Percentiles rank a stretch among this genome's conserved stretches.
phyloP scores from a whole-genome alignment of 345 rosid genomes.

The Microcos paniculata region DNA sequence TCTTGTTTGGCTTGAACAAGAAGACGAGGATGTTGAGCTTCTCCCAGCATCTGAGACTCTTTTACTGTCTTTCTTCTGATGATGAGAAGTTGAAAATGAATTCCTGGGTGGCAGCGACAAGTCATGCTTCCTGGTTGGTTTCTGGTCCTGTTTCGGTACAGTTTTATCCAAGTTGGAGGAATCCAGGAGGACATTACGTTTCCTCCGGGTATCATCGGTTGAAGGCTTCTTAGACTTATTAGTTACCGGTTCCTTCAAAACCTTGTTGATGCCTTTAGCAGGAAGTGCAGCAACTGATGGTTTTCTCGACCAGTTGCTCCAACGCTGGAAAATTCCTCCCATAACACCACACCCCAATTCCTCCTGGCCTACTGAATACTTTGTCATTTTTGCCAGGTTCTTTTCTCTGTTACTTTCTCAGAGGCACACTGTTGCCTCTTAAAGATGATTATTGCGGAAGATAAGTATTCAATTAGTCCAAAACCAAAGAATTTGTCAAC shows the following conservation, averaged over 20 bases:
- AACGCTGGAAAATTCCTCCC: conserved; percentile 45
- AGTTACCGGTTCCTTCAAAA: background rate
- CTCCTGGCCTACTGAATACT: conserved; percentile 26
- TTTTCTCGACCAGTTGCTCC: conserved; percentile 43
- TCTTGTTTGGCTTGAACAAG: conserved; percentile 21
- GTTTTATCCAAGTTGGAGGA: conserved; percentile 22
- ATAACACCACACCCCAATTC: conserved; percentile 55
- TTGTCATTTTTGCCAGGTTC: conserved; percentile 25
- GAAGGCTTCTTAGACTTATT: conserved; percentile 26
- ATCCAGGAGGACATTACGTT: conserved; percentile 25
- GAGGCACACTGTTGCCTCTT: background rate
- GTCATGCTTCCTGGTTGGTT: conserved; percentile 26
- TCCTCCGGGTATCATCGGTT: conserved; percentile 19
- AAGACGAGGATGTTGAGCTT: conserved; percentile 42
- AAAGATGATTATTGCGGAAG: background rate
- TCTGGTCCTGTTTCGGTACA: conserved; percentile 25
- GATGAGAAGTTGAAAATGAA: conserved; percentile 14
- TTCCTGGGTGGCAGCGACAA: conserved; percentile 12
- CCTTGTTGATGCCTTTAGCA: conserved; percentile 18
- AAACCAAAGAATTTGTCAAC: background rate
- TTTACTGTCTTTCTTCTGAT: conserved; percentile 11
- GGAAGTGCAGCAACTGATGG: conserved; percentile 39
- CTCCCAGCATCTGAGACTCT: conserved; percentile 37
- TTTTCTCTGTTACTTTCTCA: background rate
- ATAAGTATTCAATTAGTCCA: background rate